phyloP scores from a whole-genome alignment of 352 stramenopile species.

The Hyaloperonospora arabidopsidis region DNA sequence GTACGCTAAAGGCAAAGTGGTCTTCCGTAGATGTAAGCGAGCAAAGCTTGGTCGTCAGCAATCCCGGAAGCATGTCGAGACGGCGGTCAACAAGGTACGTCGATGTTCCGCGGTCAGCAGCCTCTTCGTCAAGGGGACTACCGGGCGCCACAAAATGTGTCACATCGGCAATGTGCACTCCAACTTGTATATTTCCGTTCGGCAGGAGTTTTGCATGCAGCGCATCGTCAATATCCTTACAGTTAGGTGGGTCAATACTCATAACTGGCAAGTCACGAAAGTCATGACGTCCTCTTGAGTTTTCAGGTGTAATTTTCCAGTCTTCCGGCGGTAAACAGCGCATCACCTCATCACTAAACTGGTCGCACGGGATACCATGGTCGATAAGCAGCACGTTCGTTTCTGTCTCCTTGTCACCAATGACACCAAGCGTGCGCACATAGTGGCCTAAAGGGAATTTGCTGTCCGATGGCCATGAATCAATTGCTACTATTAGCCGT shows the following conservation, averaged over 20 bases:
- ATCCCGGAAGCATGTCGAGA: slow-evolving; percentile 96
- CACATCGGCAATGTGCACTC: slow-evolving; percentile 99
- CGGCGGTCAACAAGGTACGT: slow-evolving; percentile 98
- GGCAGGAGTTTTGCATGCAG: slow-evolving; percentile 89
- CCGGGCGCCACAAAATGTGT: slow-evolving; percentile 95
- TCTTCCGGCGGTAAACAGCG: slow-evolving; percentile 88
- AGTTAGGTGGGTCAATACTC: slow-evolving; percentile 86
- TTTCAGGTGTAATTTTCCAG: slow-evolving; percentile 93
- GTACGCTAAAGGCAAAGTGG: slow-evolving; percentile 76
- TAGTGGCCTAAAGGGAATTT: slow-evolving; percentile 94
- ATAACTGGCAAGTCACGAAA: slow-evolving; percentile 90
- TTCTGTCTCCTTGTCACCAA: slow-evolving; percentile 96
- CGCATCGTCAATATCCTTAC: slow-evolving; percentile 98
- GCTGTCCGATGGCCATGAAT: slow-evolving; percentile 88
- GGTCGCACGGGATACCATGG: slow-evolving; percentile 90
- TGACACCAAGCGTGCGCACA: slow-evolving; percentile 91
- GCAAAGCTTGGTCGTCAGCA: slow-evolving; percentile 97
- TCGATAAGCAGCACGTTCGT: slow-evolving; percentile 93
- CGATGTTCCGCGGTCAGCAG: slow-evolving; percentile 86
- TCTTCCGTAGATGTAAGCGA: slow-evolving; percentile 85
- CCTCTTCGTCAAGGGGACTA: slow-evolving; percentile 93
- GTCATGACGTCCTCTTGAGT: slow-evolving; percentile 86
- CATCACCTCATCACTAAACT: slow-evolving; percentile 86
- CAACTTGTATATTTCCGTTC: slow-evolving; percentile 91
- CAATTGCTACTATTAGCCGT: slow-evolving; percentile 91